A percentile compares a stretch with the other conserved stretches of the same genome.
Conservation (phyloP, 2,329 filamentous ascomycete genomes). For the Curvularia eragrostidis region DNA sequence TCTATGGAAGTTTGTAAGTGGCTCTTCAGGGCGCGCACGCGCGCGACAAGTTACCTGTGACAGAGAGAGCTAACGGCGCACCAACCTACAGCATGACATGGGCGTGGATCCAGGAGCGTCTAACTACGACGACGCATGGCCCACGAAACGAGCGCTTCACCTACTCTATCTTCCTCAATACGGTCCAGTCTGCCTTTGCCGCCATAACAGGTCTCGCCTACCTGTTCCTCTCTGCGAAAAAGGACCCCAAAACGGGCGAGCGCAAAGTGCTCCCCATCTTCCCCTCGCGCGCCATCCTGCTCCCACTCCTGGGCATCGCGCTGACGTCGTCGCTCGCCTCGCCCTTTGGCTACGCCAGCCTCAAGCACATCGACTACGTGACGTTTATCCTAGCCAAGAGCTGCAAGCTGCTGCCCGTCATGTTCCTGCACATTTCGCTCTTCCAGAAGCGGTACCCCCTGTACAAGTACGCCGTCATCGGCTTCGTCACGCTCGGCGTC, state of each 20-base stretch:
- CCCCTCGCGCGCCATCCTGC: conserved; percentile 75
- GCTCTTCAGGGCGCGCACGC: too few species aligned
- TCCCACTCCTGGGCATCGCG: conserved; percentile 82
- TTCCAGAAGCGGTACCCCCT: conserved; percentile 89
- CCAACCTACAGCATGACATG: conserved; percentile 76
- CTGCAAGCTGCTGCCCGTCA: conserved; percentile 98
- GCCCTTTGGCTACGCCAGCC: conserved; percentile 93
- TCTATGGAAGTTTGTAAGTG: conserved; percentile 91
- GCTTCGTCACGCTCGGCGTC: conserved; percentile 88
- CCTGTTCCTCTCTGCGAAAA: conserved; percentile 69
- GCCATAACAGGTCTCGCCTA: conserved; percentile 83
- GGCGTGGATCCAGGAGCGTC: conserved; percentile 95
- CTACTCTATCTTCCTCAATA: conserved; percentile 95
- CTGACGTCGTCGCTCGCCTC: conserved; percentile 86
- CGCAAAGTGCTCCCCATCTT: conserved; percentile 67
- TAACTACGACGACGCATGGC: conserved; percentile 90
- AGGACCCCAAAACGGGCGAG: conserved; percentile 43
- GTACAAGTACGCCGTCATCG: conserved; percentile 95
- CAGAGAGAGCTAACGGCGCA: not conserved
- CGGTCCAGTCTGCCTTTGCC: conserved; percentile 89
- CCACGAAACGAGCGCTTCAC: conserved; percentile 73
- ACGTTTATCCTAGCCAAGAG: conserved; percentile 97
- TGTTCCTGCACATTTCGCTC: conserved; percentile 92
- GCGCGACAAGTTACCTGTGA: too few species aligned
- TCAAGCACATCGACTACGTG: conserved; percentile 96